Percentiles rank a stretch among this genome's conserved stretches.
Conservation (phyloP, 768 basidiomycete species). For the Lentinula guzmanii region DNA sequence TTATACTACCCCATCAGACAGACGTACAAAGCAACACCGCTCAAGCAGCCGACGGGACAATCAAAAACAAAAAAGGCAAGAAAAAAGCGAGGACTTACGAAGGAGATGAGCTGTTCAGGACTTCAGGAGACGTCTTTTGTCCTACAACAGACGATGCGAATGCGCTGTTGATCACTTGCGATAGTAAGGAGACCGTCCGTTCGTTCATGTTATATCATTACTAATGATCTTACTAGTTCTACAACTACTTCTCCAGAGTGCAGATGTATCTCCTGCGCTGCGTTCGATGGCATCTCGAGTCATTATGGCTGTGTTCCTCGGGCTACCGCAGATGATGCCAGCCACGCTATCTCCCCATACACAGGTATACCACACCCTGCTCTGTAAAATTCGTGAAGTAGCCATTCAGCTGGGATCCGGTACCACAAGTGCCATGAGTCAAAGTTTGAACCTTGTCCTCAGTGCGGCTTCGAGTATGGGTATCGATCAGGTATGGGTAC, state of each 20-base stretch:
- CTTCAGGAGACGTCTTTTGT: slow-evolving; percentile 40
- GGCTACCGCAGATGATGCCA: slow-evolving; percentile 49
- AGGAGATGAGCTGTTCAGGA: slow-evolving; percentile 66
- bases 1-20: slow-evolving; percentile 37
- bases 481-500: slow-evolving; percentile 22
- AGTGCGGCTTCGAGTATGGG: slow-evolving; percentile 24
- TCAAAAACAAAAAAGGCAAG: slow-evolving; percentile 49
- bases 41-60: slow-evolving; percentile 13
- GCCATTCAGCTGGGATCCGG: slow-evolving; percentile 48
- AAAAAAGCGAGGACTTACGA: slow-evolving; percentile 69
- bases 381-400: slow-evolving; percentile 38
- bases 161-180: slow-evolving; percentile 45
- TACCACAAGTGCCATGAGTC: slow-evolving; percentile 54
- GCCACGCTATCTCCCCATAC: slow-evolving; percentile 49
- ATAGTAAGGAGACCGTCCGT: slow-evolving; percentile 36
- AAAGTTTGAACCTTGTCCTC: slow-evolving; percentile 51
- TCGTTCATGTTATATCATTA: background rate
- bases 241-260: slow-evolving; percentile 38
- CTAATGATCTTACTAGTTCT: slow-evolving; percentile 34
- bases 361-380: slow-evolving; percentile 38
- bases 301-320: slow-evolving; percentile 49
- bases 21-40: slow-evolving; percentile 19
- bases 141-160: slow-evolving; percentile 44
- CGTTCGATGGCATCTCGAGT: slow-evolving; percentile 57
- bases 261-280: slow-evolving; percentile 44